Evolutionary conservation across 169 alveolate species (phyloP), one percentile per base, ranked within the genome.

Genomic region (Plasmodium vinckei): DNA sequence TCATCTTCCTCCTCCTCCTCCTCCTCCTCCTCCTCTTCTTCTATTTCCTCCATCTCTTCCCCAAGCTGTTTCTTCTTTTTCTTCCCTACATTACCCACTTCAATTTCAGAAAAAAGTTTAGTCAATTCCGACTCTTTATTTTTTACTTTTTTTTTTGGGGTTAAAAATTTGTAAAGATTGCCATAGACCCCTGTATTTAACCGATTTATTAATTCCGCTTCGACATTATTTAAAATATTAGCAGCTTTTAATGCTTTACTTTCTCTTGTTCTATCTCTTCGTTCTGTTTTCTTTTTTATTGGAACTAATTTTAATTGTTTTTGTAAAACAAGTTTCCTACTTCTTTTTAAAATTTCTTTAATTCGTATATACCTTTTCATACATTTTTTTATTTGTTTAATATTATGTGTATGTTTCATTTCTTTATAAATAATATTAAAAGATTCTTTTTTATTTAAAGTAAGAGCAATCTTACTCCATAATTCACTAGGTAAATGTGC

Each of bases 181-280:
- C 89, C 89, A 67, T 79, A 79, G 15, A 90, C 88, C 63, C 98
- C 98, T 53, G 94, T 94, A 87, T 97, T 94, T n/a, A 98, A 95
- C 79, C 99, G 94, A 73, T 96, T 94, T 15, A 98, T 89, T 49
- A 99, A 96, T 89, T 98, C 99, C 68, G 97, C 93, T 75, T 98
- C 99, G 21, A 99, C 98, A 53, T 97, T 98, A 87, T 96, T 95
- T 84, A 98, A 99, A 53, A 99, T 94, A 72, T 98, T 95, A 0
- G 99, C 99, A 27, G 99, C 99, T 65, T 92, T 95, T 65, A 96
- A 97, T 0, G 99, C 99, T 77, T 98, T 97, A 72, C 79, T 90
- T 92, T 98, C 99, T 73, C 99, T 95, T 12, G 95, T 95, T 53
- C 95, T 95, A 92, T 99, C 99, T 79, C 99, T 96, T 73, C 99